Base-by-base conservation (phyloP, 257 asterid species). In the Striga asiatica region DNA sequence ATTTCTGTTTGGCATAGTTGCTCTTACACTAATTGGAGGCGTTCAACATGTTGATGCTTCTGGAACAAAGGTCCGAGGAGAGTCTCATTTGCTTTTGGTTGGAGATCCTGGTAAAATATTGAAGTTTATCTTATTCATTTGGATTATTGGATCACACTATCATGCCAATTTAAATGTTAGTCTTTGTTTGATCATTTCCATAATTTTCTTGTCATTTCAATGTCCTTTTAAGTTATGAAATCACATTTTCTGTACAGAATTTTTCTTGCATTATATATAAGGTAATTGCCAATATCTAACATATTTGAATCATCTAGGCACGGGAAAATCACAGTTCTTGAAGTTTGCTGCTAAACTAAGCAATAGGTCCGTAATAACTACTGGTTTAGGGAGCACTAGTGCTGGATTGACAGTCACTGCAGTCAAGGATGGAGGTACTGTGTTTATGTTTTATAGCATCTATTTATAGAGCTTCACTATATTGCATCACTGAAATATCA, bases 351-450 rank as follows among this genome's bases (percentile, higher is more conserved):
- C 98, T 52, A 91, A 91, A 62, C 69, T 91, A 74, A 78, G 98
- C 82, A 82, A 82, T 70, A 82, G 98, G 75, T 85, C 98, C 14
- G 97, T 91, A 58, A 87, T 91, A 50, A 88, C 98, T 21, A 87
- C 95, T 51, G 98, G 98, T 48, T 75, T 91, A 76, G 98, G 98
- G 62, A 91, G 98, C 80, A 87, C 96, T 53, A 87, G 97, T 56
- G 98, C 98, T 73, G 98, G 98, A 68, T 77, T 91, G 70, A 91
- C 98, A 38, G 98, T 91, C 50, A 84, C 97, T n/a, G 98, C 98
- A 63, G 98, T 91, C 66, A 91, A 77, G 80, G 98, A 91, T 77
- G 98, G 98, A 76, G 98, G 98, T 87, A 80, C 18, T 29, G 13
- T 58, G 38, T 46, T 29, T 22, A 64, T 52, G 41, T 25, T 19